phyloP scores from a whole-genome alignment of 2,329 filamentous ascomycete species.

The Byssothecium circinans region DNA sequence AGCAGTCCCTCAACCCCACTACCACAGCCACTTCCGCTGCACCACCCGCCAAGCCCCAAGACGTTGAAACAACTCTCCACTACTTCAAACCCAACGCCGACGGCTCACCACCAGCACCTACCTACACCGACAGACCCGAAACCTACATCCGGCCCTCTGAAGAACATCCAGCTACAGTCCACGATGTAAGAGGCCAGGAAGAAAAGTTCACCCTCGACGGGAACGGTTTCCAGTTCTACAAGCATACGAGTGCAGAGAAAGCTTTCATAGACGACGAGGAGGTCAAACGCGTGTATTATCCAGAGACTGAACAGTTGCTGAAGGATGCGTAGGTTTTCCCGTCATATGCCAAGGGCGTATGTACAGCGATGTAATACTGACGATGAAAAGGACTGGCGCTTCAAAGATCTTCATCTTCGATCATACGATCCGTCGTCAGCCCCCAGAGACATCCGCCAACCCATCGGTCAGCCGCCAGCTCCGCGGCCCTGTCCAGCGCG shows the following conservation, averaged over 20 bases:
- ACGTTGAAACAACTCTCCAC: conserved; percentile 29
- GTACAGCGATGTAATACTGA: no score
- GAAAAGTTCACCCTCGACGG: conserved; percentile 46
- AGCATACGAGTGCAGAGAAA: conserved; percentile 35
- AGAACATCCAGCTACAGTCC: conserved; percentile 35
- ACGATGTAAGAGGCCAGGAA: conserved; percentile 52
- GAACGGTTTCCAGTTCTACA: conserved; percentile 44
- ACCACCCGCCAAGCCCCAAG: conserved; percentile 12
- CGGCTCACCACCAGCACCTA: conserved; percentile 32
- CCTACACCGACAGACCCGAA: conserved; percentile 32
- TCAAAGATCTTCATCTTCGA: conserved; percentile 63
- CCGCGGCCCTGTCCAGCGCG: conserved; percentile 53
- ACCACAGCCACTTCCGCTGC: conserved; percentile 4
- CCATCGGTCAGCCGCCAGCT: conserved; percentile 26
- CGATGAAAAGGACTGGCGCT: conserved; percentile 56
- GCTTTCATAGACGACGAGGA: conserved; percentile 40
- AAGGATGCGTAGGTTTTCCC: conserved; percentile 38
- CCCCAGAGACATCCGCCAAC: conserved; percentile 19
- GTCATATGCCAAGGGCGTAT: no score
- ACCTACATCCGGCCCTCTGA: conserved; percentile 38
- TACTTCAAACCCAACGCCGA: conserved; percentile 35
- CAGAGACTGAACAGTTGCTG: conserved; percentile 39
- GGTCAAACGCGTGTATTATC: conserved; percentile 40
- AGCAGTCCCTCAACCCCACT: conserved; percentile 12
- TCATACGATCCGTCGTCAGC: conserved; percentile 60